phyloP scores from a whole-genome alignment of 2,329 filamentous ascomycete genomes.

The Penicillium sp. region DNA sequence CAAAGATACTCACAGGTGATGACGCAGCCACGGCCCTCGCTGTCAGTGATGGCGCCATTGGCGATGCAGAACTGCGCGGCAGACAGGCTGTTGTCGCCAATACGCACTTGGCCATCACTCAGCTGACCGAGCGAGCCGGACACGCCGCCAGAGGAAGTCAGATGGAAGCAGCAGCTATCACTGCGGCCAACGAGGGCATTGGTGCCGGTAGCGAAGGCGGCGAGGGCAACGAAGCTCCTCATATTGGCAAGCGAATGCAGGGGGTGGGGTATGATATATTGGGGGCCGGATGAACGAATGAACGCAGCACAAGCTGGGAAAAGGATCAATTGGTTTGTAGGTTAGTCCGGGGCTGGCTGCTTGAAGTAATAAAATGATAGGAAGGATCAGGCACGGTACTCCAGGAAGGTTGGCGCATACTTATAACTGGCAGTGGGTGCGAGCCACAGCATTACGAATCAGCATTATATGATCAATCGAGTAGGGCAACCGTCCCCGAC shows the following conservation, averaged over 20 bases:
- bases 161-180: conserved; percentile 52
- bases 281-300: conserved; percentile 11
- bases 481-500: background rate
- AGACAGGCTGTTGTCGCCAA: conserved; percentile 49
- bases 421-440: conserved; percentile 18
- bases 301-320: conserved; percentile 1
- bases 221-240: conserved; percentile 39
- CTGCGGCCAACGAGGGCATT: conserved; percentile 43
- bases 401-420: conserved; percentile 6
- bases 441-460: conserved; percentile 11
- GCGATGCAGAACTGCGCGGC: conserved; percentile 55
- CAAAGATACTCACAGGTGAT: conserved; percentile 57
- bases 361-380: background rate
- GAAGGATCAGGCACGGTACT: background rate
- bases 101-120: conserved; percentile 59
- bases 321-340: conserved; percentile 3
- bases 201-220: conserved; percentile 41
- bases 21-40: conserved; percentile 59
- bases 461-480: conserved; percentile 2
- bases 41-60: conserved; percentile 55
- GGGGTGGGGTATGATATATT: no score
- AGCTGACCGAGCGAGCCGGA: conserved; percentile 60
- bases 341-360: background rate
- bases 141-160: conserved; percentile 50
- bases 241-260: conserved; percentile 24